These are phyloP conservation scores for Ballota nigra DNA, from an alignment of 257 asterid genomes.

Conservation along the genomic window DNA sequence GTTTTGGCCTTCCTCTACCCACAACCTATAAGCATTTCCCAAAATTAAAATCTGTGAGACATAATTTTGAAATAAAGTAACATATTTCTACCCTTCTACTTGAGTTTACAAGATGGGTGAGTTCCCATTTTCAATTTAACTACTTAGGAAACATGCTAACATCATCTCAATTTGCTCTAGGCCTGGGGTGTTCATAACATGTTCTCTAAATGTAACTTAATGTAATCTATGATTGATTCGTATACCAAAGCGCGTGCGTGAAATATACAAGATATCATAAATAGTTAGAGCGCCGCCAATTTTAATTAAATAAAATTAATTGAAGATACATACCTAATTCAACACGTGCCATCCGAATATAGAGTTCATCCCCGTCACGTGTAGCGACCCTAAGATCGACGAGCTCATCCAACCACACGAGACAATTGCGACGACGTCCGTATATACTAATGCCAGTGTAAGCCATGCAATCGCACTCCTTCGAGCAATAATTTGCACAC, in stretches of 20 bases:
- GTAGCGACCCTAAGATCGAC: constrained; percentile 28
- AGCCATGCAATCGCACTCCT: constrained; percentile 38
- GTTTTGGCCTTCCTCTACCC: too few species aligned
- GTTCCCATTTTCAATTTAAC: too few species aligned
- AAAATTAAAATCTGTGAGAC: too few species aligned
- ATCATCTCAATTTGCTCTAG: too few species aligned
- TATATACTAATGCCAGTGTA: constrained; percentile 29
- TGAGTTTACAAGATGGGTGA: too few species aligned
- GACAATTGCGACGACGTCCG: constrained; percentile 28
- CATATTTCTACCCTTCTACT: too few species aligned
- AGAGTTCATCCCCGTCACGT: constrained; percentile 25
- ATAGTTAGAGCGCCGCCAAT: not conserved
- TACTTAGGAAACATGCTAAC: too few species aligned
- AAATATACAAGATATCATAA: not conserved
- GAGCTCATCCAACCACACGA: constrained; percentile 35
- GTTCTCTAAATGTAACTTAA: too few species aligned
- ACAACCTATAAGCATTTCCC: too few species aligned
- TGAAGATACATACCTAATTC: constrained; percentile 27
- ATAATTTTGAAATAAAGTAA: too few species aligned
- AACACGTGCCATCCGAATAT: constrained; percentile 35
- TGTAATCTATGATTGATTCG: not conserved
- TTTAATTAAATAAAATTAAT: not conserved
- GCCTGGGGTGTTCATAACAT: too few species aligned
- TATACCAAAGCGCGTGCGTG: not conserved
- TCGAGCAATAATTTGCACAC: constrained; percentile 31